These are phyloP conservation scores for Physcia stellaris DNA, from an alignment of 495 filamentous ascomycete genomes.

Conservation along the genomic window DNA sequence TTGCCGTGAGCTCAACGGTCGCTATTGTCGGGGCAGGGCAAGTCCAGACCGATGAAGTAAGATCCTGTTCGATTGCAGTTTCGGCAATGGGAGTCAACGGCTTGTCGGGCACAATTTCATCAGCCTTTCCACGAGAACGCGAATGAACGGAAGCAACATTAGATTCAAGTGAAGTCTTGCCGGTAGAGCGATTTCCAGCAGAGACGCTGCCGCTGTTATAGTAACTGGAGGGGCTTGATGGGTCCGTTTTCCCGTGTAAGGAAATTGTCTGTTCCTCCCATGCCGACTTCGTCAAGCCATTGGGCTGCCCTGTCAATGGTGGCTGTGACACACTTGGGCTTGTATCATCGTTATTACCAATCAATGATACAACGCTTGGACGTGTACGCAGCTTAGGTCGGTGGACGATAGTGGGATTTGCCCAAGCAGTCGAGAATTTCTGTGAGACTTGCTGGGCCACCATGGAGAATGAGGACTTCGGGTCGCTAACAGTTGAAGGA, in stretches of 20 bases:
- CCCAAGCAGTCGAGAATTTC: slow-evolving; percentile 36
- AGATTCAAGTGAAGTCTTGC: slow-evolving; percentile 25
- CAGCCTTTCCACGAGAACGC: not conserved
- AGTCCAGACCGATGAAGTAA: too few relatives aligned
- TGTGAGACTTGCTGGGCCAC: slow-evolving; percentile 32
- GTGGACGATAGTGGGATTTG: slow-evolving; percentile 40
- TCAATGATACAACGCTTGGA: slow-evolving; percentile 25
- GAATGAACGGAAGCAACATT: slow-evolving; percentile 5
- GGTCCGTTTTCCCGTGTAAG: slow-evolving; percentile 20
- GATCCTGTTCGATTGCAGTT: too few relatives aligned
- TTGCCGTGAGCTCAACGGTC: slow-evolving; percentile 64
- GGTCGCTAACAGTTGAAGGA: too few relatives aligned
- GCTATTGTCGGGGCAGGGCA: slow-evolving; percentile 44
- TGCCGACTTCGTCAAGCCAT: too few relatives aligned
- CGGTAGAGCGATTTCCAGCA: slow-evolving; percentile 22
- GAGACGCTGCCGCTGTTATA: slow-evolving; percentile 24
- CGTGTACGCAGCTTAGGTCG: slow-evolving; percentile 30
- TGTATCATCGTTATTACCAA: too few relatives aligned
- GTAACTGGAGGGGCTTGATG: slow-evolving; percentile 25
- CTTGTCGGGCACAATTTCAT: slow-evolving; percentile 4
- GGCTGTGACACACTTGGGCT: too few relatives aligned
- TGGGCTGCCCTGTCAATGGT: too few relatives aligned
- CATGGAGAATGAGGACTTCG: too few relatives aligned
- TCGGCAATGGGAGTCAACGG: slow-evolving; percentile 13
- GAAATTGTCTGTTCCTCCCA: too few relatives aligned